A percentile compares a stretch with the other conserved stretches of the same genome.
Conservation (phyloP, 768 basidiomycete genomes). For the Arthromyces matolae region DNA sequence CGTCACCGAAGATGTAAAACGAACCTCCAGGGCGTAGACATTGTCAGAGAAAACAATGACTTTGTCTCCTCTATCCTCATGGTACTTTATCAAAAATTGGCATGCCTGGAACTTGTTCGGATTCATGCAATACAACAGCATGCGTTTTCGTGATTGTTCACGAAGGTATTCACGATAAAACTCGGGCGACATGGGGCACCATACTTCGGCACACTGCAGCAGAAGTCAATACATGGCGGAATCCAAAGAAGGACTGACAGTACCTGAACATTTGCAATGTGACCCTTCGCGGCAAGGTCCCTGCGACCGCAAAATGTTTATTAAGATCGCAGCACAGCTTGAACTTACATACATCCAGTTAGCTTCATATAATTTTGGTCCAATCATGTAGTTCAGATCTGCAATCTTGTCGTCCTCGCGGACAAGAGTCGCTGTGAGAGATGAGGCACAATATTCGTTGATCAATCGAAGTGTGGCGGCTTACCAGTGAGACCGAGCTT, state of each 20-base stretch:
- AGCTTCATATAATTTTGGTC: conserved; percentile 97
- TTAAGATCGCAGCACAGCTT: conserved; percentile 10
- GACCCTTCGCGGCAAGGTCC: conserved; percentile 97
- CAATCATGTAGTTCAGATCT: conserved; percentile 98
- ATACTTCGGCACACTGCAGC: conserved; percentile 92
- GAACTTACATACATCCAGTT: conserved; percentile 82
- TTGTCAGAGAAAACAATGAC: conserved; percentile 99
- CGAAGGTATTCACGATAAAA: conserved; percentile 97
- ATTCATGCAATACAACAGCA: conserved; percentile 99
- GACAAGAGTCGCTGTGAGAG: conserved; percentile 80
- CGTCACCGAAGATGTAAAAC: conserved; percentile 2
- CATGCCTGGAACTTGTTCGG: conserved; percentile 99
- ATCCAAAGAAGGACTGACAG: conserved; percentile 3
- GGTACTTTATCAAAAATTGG: conserved; percentile 97
- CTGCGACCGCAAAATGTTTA: conserved; percentile 25
- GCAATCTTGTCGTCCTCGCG: conserved; percentile 99
- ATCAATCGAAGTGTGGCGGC: background rate
- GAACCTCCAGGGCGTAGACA: conserved; percentile 92
- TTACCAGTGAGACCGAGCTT: conserved; percentile 94
- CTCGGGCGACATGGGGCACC: conserved; percentile 99
- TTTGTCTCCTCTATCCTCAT: conserved; percentile 97
- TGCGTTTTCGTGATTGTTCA: conserved; percentile 88
- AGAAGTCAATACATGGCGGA: background rate
- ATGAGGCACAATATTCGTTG: background rate
- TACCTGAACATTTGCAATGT: conserved; percentile 99